These are phyloP conservation scores for Phytophthora pini DNA, from an alignment of 352 stramenopile genomes.

Conservation along the genomic window DNA sequence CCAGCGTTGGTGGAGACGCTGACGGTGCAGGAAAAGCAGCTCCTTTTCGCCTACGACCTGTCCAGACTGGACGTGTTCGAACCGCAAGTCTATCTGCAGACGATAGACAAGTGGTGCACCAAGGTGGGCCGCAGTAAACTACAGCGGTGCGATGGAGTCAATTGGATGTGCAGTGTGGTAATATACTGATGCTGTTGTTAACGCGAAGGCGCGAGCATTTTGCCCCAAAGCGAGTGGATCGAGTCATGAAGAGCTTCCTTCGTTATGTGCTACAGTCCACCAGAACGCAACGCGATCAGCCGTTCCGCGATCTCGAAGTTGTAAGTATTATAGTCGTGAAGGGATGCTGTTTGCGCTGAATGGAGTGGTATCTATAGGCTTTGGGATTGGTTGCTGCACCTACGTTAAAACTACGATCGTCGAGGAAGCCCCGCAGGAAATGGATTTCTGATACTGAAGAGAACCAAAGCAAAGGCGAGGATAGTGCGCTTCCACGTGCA, in stretches of 20 bases:
- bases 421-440: constrained; percentile 3
- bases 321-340: constrained; percentile 9
- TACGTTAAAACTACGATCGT: constrained; percentile 12
- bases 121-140: constrained; percentile 14
- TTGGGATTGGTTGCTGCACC: constrained; percentile 8
- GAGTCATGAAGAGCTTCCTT: constrained; percentile 21
- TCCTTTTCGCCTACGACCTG: constrained; percentile 39
- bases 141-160: neutral
- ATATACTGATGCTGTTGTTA: constrained; percentile 2
- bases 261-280: constrained; percentile 9
- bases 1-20: constrained; percentile 9
- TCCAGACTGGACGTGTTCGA: constrained; percentile 41
- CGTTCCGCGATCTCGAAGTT: constrained; percentile 8
- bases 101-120: constrained; percentile 20
- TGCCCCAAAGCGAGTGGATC: constrained; percentile 10
- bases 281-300: neutral
- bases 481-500: neutral
- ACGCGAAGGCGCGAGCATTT: neutral
- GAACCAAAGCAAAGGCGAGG: neutral
- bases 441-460: constrained; percentile 13
- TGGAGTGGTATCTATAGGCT: neutral
- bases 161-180: neutral
- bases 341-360: neutral
- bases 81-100: constrained; percentile 27
- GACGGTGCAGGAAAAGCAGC: constrained; percentile 25